These are phyloP conservation scores for Jamesozyma spencerorum DNA, from an alignment of 805 yeast species.

Conservation along the genomic window DNA sequence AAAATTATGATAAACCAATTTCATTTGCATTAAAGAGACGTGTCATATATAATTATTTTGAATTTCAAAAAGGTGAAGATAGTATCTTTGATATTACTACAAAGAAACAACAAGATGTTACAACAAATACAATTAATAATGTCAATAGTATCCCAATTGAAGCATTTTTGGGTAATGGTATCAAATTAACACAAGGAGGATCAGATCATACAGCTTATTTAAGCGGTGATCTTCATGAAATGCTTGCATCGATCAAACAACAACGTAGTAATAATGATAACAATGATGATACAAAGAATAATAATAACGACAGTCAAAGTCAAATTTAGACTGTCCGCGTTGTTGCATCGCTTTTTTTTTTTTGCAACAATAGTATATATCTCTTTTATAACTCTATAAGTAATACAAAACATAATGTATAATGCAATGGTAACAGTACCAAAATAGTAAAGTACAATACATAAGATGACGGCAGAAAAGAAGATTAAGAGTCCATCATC, in stretches of 20 bases:
- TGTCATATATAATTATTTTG: slow-evolving; percentile 41
- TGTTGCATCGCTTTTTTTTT: too few species aligned
- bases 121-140: too few species aligned
- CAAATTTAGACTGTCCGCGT: too few species aligned
- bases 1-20: slow-evolving; percentile 34
- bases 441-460: too few species aligned
- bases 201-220: slow-evolving; percentile 41
- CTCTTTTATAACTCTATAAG: too few species aligned
- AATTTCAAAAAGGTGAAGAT: slow-evolving; percentile 36
- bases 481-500: slow-evolving; percentile 38
- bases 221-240: slow-evolving; percentile 54
- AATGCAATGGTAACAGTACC: too few species aligned
- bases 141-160: slow-evolving; percentile 22
- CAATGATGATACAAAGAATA: background rate
- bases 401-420: too few species aligned
- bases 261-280: slow-evolving; percentile 2
- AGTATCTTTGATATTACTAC: slow-evolving; percentile 30
- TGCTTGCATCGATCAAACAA: slow-evolving; percentile 41
- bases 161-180: slow-evolving; percentile 25
- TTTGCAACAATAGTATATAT: too few species aligned
- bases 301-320: too few species aligned
- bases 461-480: background rate
- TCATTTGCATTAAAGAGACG: slow-evolving; percentile 43
- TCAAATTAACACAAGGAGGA: slow-evolving; percentile 32
- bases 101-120: slow-evolving; percentile 21